Evolutionary conservation across 2,329 filamentous ascomycete species (phyloP), one percentile per base, ranked within the genome.

Genomic region (Pseudogymnoascus verrucosus): DNA sequence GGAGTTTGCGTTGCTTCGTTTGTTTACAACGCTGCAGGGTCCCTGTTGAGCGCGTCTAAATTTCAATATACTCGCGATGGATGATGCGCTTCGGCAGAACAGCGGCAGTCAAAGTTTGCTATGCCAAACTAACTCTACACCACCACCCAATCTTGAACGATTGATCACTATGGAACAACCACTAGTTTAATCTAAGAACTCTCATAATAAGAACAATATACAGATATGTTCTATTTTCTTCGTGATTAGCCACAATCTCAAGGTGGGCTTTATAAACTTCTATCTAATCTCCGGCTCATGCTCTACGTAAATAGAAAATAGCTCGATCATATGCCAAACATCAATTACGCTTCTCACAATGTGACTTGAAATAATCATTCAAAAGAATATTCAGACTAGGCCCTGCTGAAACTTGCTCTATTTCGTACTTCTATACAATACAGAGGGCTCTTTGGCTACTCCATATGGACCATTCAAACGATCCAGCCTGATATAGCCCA

Each of bases 351-450:
- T 11, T 54, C 14, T 54, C 47, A 31, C 47, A 28, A 54, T 31
- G n/a, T 54, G 23, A 31, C 14, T 54, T 16, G 1, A 54, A 51
- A 31, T 28, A 31, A 31, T 5, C 14, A 28, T 54, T 54, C 14
- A 31, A 31, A 31, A n/a, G 23, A 31, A 54, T 54, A 54, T 54
- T 28, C 47, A 54, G 31, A 54, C 23, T 16, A 54, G 23, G 26
- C 14, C 3, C 26, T 31, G 26, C 23, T 28, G 47, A 54, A 54
- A 54, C 47, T 54, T 54, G n/a, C 47, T 54, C 37, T 60, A 40
- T 40, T 60, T 40, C 31, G 37, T 60, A 36, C 31, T 60, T 60
- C 57, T 60, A 40, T 60, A 60, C 57, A 60, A 60, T 60, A 60
- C 37, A 40, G 57, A 60, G 57, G 31, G 57, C 31, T 37, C 16